These are phyloP conservation scores for Vitis hybrid DNA, from an alignment of 177 flowering plant species.

Conservation along the genomic window DNA sequence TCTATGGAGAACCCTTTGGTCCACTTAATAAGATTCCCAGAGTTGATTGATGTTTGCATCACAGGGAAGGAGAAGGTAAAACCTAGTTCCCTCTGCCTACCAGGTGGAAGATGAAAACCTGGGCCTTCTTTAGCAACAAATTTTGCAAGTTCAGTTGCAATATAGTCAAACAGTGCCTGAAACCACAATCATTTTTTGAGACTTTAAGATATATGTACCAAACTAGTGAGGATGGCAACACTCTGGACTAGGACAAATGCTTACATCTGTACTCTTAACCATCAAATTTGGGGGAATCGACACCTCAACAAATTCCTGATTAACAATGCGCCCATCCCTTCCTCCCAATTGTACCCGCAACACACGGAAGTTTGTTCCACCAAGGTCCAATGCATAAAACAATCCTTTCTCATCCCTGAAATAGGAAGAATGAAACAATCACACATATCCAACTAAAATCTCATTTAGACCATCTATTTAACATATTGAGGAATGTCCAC, in stretches of 20 bases:
- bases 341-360: slow-evolving; percentile 52
- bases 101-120: slow-evolving; percentile 50
- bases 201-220: background rate
- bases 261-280: slow-evolving; percentile 45
- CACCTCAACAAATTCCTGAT: slow-evolving; percentile 43
- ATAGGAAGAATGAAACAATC: background rate
- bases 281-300: slow-evolving; percentile 47
- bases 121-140: slow-evolving; percentile 71
- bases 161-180: slow-evolving; percentile 78
- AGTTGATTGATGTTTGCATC: slow-evolving; percentile 60
- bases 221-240: background rate
- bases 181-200: slow-evolving; percentile 17
- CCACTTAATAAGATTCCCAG: slow-evolving; percentile 80
- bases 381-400: slow-evolving; percentile 62
- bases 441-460: background rate
- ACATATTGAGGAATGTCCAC: no score
- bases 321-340: slow-evolving; percentile 26
- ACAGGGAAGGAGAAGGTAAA: slow-evolving; percentile 91
- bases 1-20: slow-evolving; percentile 80
- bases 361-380: slow-evolving; percentile 63
- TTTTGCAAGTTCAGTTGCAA: slow-evolving; percentile 70
- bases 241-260: background rate
- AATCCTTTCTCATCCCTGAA: slow-evolving; percentile 47
- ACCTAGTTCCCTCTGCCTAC: slow-evolving; percentile 77
- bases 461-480: no score